These are phyloP conservation scores for Triticum monococcum DNA, from an alignment of 176 grass and related monocot species.

Conservation along the genomic window DNA sequence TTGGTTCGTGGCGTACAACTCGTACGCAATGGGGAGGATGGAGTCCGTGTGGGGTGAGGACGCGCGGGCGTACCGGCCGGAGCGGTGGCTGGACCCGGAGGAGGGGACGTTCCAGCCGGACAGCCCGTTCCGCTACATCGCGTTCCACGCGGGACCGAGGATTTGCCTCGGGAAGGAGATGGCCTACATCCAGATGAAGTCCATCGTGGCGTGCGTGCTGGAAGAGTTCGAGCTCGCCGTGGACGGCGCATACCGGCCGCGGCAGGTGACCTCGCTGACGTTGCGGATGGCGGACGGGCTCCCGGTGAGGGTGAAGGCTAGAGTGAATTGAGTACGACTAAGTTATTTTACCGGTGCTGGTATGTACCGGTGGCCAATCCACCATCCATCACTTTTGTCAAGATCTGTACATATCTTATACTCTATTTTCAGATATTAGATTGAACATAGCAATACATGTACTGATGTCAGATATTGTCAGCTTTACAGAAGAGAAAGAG, in stretches of 20 bases:
- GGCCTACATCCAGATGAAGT: slow-evolving; percentile 85
- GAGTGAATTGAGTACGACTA: background rate
- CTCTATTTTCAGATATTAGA: too few species aligned
- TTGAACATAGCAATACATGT: too few species aligned
- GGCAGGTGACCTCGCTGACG: slow-evolving; percentile 44
- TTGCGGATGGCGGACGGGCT: slow-evolving; percentile 63
- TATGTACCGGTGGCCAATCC: too few species aligned
- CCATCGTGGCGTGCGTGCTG: slow-evolving; percentile 50
- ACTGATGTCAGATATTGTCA: too few species aligned
- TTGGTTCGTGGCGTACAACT: slow-evolving; percentile 56
- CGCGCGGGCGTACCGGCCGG: slow-evolving; percentile 49
- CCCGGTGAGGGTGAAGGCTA: slow-evolving; percentile 31
- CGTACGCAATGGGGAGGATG: slow-evolving; percentile 69
- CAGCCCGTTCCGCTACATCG: slow-evolving; percentile 52
- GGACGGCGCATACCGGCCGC: slow-evolving; percentile 16
- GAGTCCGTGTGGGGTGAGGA: slow-evolving; percentile 48
- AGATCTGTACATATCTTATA: too few species aligned
- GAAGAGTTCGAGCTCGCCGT: slow-evolving; percentile 37
- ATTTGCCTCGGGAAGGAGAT: slow-evolving; percentile 79
- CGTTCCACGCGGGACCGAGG: slow-evolving; percentile 71
- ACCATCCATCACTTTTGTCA: too few species aligned
- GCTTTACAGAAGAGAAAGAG: too few species aligned
- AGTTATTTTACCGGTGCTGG: too few species aligned
- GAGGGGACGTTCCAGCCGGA: slow-evolving; percentile 54
- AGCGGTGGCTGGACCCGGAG: slow-evolving; percentile 55